A percentile compares a stretch with the other conserved stretches of the same genome.
phyloP scores from a whole-genome alignment of 2,329 filamentous ascomycete species.

The Cladosporium sp. region DNA sequence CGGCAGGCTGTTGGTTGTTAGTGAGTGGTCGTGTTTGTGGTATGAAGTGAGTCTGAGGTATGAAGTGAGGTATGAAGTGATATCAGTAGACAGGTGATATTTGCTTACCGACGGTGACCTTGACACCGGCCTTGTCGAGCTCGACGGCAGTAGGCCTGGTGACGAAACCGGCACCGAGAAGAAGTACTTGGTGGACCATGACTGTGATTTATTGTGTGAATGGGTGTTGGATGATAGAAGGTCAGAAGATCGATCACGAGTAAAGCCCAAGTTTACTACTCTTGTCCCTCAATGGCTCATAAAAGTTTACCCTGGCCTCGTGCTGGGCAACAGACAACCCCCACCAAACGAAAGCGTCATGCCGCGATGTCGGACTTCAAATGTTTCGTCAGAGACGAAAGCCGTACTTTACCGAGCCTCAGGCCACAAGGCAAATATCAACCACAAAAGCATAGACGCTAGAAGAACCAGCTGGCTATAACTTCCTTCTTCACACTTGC shows the following conservation, averaged over 20 bases:
- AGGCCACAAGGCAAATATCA: background rate
- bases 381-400: background rate
- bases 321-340: constrained; percentile 1
- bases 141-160: constrained; percentile 61
- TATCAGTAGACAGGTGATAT: background rate
- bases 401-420: background rate
- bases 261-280: constrained; percentile 3
- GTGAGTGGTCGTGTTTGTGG: background rate
- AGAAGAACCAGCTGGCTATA: background rate
- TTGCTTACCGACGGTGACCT: constrained; percentile 56
- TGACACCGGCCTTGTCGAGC: constrained; percentile 57
- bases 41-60: background rate
- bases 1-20: constrained; percentile 64
- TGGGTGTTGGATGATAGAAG: constrained; percentile 2
- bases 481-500: constrained; percentile 11
- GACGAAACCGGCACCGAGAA: constrained; percentile 56
- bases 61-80: background rate
- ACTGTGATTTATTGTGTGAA: background rate
- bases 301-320: background rate
- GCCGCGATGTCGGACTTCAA: constrained; percentile 7
- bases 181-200: constrained; percentile 42
- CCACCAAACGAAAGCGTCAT: constrained; percentile 3
- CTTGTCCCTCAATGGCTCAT: constrained; percentile 10
- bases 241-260: background rate
- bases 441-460: background rate